Base-by-base conservation (phyloP, 148 eudicot species). In the Selenicereus undatus region DNA sequence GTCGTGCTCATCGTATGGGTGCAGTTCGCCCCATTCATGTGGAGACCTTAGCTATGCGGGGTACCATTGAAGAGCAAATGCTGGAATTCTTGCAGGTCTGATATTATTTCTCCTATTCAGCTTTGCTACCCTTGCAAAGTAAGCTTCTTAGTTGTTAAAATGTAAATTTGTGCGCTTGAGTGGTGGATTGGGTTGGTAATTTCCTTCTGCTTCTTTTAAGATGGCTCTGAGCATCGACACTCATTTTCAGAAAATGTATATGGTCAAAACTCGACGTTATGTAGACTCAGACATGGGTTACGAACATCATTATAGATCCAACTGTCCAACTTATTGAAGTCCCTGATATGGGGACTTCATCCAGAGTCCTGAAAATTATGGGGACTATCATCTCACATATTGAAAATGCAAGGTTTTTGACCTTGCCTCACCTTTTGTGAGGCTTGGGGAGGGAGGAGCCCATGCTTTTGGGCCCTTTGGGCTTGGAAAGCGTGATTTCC, bases 1-100 rank as follows among this genome's bases (percentile, higher is more conserved):
- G 99, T 94, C 98, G 99, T 80, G 99, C 99, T 88, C 99, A 96
- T 81, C 91, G 99, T 69, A 93, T 96, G 99, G 99, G 99, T 85
- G 99, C 99, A 71, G 86, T 87, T 60, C 95, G 94, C 84, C 98
- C 99, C 51, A 89, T 96, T 83, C 85, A 88, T 84, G 99, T 96
- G 39, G 98, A 96, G 88, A 96, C 98, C 35, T 83, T 96, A 82
- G 99, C 97, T 58, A 96, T 96, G 99, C 88, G 82, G 79, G 98
- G 97, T 80, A 96, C 99, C 76, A 92, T 96, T 82, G 99, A 96
- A 88, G 95, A 93, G 88, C 97, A 93, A 85, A 96, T 96, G 99
- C 72, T 96, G 86, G 89, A 86, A 79, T 93, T 96, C 83, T 88
- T 96, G 86, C 94, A 95, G 99, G 99, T 96, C 73, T 9, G 29